Conservation (phyloP, 371 early-diverging fungal genomes). For the Choanephora cucurbitarum region DNA sequence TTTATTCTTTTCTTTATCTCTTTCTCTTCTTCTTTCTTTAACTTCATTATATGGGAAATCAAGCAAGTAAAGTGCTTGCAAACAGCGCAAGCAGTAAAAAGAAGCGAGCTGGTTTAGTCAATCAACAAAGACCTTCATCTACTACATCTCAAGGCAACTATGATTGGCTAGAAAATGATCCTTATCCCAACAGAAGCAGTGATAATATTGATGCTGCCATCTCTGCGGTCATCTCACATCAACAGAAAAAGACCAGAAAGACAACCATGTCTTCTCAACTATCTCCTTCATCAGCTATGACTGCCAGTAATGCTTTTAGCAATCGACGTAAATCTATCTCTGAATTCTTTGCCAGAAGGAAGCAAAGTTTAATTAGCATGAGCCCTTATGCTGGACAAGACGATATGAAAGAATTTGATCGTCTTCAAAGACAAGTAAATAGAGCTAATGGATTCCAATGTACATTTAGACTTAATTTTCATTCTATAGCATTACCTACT, state of each 20-base stretch:
- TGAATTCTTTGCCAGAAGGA: slow-evolving; percentile 47
- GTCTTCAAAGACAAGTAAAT: slow-evolving; percentile 45
- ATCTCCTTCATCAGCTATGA: slow-evolving; percentile 4
- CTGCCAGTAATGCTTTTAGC: slow-evolving; percentile 4
- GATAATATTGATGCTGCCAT: slow-evolving; percentile 14
- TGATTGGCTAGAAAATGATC: slow-evolving; percentile 42
- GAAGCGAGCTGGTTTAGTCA: slow-evolving; percentile 13
- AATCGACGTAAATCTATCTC: slow-evolving; percentile 47
- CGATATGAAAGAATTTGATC: slow-evolving; percentile 46
- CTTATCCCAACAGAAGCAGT: slow-evolving; percentile 11
- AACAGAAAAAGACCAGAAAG: slow-evolving; percentile 12
- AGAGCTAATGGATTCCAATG: neutral
- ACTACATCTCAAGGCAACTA: slow-evolving; percentile 41
- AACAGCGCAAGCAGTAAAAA: slow-evolving; percentile 12
- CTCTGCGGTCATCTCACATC: slow-evolving; percentile 11
- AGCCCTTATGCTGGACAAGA: slow-evolving; percentile 30
- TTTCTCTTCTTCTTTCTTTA: neutral
- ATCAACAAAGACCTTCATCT: slow-evolving; percentile 20
- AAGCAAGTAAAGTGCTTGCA: slow-evolving; percentile 35
- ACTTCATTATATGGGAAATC: slow-evolving; percentile 37
- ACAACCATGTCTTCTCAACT: slow-evolving; percentile 1
- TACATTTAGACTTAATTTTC: neutral
- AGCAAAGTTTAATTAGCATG: slow-evolving; percentile 29
- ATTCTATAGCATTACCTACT: slow-evolving; percentile 44
- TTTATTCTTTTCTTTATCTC: too few species aligned